Percentiles rank a stretch among this genome's conserved stretches.
These are phyloP conservation scores for Metarhizium brunneum DNA, from an alignment of 2,329 filamentous ascomycete species.

Conservation along the genomic window DNA sequence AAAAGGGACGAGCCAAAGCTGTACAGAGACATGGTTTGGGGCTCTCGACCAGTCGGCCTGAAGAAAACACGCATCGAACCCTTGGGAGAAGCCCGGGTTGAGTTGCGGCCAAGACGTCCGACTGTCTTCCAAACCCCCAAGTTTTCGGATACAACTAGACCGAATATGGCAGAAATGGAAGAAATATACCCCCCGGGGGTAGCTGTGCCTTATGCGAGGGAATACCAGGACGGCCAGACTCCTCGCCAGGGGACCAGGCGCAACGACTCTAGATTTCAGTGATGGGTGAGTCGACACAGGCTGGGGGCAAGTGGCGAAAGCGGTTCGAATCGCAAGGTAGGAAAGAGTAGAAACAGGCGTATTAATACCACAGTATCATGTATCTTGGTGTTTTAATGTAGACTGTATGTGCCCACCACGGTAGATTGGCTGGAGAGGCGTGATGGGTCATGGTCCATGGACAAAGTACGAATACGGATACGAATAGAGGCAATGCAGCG, in stretches of 20 bases:
- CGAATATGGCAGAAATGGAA: neutral
- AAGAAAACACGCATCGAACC: neutral
- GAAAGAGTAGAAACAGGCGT: no score
- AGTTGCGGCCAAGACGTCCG: neutral
- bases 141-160: neutral
- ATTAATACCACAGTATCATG: no score
- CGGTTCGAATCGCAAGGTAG: no score
- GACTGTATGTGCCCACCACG: no score
- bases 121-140: neutral
- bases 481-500: no score
- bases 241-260: neutral
- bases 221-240: neutral
- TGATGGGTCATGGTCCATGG: no score
- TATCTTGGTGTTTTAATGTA: no score
- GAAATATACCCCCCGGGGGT: constrained; percentile 1
- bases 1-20: constrained; percentile 18
- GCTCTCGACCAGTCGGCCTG: constrained; percentile 6
- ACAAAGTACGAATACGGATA: no score
- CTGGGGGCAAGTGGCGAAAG: no score
- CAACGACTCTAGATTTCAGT: neutral
- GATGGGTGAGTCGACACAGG: neutral
- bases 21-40: constrained; percentile 25
- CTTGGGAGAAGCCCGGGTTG: neutral
- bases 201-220: neutral
- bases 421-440: no score